Conservation (phyloP, 2,329 filamentous ascomycete species). For the Penicillium concentricum region DNA sequence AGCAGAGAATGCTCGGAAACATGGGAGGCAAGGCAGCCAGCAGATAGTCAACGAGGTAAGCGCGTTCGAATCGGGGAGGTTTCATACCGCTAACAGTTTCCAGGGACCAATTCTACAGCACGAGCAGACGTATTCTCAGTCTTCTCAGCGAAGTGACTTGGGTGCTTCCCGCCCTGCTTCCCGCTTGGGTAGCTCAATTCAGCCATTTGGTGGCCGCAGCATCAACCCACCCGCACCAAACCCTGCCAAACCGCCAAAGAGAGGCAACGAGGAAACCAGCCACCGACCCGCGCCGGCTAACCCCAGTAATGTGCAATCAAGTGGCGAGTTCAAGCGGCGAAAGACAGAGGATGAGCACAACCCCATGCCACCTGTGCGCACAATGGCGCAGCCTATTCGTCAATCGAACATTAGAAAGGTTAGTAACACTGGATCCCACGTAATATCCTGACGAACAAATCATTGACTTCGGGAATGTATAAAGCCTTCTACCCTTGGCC, state of each 20-base stretch:
- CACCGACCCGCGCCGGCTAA: conserved; percentile 42
- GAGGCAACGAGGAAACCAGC: conserved; percentile 61
- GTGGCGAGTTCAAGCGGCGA: conserved; percentile 74
- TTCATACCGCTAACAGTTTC: conserved; percentile 4
- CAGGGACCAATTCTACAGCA: conserved; percentile 29
- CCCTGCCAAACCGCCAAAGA: conserved; percentile 71
- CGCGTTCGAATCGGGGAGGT: background rate
- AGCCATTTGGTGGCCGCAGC: conserved; percentile 58
- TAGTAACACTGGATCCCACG: conserved; percentile 26
- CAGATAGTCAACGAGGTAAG: conserved; percentile 42
- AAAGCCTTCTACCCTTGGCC: conserved; percentile 41
- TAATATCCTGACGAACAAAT: background rate
- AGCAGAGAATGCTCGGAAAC: conserved; percentile 47
- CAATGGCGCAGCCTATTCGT: conserved; percentile 82
- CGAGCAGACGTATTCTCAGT: conserved; percentile 29
- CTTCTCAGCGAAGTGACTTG: conserved; percentile 48
- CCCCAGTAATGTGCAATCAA: conserved; percentile 56
- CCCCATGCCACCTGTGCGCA: conserved; percentile 59
- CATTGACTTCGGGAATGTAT: conserved; percentile 24
- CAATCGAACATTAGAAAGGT: conserved; percentile 75
- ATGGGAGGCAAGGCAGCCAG: conserved; percentile 46
- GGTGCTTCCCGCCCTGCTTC: conserved; percentile 53
- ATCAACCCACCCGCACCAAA: conserved; percentile 64
- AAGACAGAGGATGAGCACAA: conserved; percentile 73
- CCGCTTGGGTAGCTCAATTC: conserved; percentile 39